Conservation (phyloP, 306 rosid genomes). For the Vigna reflexopilosa region DNA sequence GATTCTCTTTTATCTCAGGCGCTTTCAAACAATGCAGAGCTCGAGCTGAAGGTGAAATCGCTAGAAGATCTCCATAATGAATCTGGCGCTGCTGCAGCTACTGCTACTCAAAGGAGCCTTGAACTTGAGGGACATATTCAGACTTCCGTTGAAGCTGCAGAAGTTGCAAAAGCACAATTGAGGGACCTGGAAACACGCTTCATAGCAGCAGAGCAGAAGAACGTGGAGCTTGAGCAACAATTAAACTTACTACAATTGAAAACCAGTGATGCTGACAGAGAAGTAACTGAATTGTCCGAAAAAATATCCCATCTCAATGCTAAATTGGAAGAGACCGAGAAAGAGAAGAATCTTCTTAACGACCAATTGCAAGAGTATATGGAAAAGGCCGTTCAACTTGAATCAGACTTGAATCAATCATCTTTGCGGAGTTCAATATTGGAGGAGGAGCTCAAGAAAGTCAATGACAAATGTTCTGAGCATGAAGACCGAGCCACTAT, state of each 20-base stretch:
- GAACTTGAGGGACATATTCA: constrained; percentile 76
- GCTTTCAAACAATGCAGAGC: constrained; percentile 73
- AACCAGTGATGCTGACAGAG: constrained; percentile 67
- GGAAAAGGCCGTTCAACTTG: constrained; percentile 70
- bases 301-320: constrained; percentile 65
- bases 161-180: constrained; percentile 73
- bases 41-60: constrained; percentile 78
- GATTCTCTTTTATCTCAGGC: constrained; percentile 82
- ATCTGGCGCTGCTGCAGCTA: constrained; percentile 67
- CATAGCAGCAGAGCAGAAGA: constrained; percentile 69
- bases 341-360: constrained; percentile 65
- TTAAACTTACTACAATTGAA: constrained; percentile 64
- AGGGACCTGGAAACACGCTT: constrained; percentile 70
- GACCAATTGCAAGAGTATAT: constrained; percentile 60
- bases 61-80: constrained; percentile 74
- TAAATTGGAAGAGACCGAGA: constrained; percentile 57
- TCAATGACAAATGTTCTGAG: constrained; percentile 64
- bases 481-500: constrained; percentile 78
- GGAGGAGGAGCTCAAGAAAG: constrained; percentile 74
- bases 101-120: constrained; percentile 67
- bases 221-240: constrained; percentile 83
- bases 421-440: constrained; percentile 58
- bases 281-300: constrained; percentile 63
- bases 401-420: constrained; percentile 68
- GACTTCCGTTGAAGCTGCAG: constrained; percentile 66